phyloP scores from a whole-genome alignment of 78 protist genomes.

The Paratrimastix pyriformis region DNA sequence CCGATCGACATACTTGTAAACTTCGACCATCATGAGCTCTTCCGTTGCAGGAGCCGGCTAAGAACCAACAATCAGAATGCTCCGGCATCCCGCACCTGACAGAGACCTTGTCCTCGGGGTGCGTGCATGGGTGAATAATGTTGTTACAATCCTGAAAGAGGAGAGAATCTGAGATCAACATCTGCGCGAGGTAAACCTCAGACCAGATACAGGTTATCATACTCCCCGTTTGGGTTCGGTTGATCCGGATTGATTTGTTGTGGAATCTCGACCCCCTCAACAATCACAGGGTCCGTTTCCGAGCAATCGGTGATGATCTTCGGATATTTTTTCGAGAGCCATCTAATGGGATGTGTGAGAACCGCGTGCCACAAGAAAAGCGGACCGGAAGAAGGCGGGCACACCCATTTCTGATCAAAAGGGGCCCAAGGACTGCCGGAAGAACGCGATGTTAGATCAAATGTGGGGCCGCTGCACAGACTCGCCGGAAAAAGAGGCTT shows the following conservation, averaged over 20 bases:
- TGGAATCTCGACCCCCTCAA: conserved; percentile 16
- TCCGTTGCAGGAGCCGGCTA: conserved; percentile 35
- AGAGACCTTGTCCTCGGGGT: conserved; percentile 55
- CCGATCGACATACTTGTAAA: conserved; percentile 82
- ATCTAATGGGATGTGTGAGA: conserved; percentile 34
- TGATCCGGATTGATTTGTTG: conserved; percentile 10
- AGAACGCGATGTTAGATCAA: too few species aligned
- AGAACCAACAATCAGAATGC: too few species aligned
- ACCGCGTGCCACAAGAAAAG: not conserved
- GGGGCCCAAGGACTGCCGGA: not conserved
- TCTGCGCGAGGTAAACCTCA: too few species aligned
- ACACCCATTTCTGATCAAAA: not conserved
- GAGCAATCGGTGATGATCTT: conserved; percentile 32
- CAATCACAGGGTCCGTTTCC: conserved; percentile 45
- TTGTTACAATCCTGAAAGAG: conserved; percentile 17
- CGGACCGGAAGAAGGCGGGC: not conserved
- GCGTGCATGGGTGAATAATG: conserved; percentile 92
- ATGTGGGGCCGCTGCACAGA: too few species aligned
- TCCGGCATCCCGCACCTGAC: not conserved
- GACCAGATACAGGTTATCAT: conserved; percentile 96
- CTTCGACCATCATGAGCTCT: conserved; percentile 71
- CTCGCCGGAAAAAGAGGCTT: too few species aligned
- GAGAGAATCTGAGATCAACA: conserved; percentile 74
- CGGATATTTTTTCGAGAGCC: conserved; percentile 77
- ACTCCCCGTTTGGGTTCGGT: conserved; percentile 76